A percentile compares a stretch with the other conserved stretches of the same genome.
These are phyloP conservation scores for Chaetomidium leptoderma DNA, from an alignment of 495 filamentous ascomycete species.

Conservation along the genomic window DNA sequence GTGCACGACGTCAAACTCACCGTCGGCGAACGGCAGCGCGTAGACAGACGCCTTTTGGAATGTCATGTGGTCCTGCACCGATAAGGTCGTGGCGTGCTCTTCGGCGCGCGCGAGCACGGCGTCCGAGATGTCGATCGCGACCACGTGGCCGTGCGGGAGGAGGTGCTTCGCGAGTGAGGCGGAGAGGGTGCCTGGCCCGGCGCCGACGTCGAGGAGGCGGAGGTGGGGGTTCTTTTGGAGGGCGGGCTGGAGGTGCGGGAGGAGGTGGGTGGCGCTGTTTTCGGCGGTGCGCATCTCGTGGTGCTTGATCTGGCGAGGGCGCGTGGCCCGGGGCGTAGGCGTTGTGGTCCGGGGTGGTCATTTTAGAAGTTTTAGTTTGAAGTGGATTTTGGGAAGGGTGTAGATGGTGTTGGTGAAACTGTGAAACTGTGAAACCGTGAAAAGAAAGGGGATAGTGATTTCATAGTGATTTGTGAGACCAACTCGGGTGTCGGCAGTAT, in stretches of 20 bases:
- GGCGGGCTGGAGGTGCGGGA: constrained; percentile 28
- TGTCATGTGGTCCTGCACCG: constrained; percentile 29
- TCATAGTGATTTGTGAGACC: too few relatives aligned
- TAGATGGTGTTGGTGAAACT: too few relatives aligned
- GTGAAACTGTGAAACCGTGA: too few relatives aligned
- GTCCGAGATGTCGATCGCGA: constrained; percentile 39
- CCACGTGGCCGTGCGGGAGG: constrained; percentile 28
- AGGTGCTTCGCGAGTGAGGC: constrained; percentile 34
- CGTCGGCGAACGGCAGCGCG: constrained; percentile 40
- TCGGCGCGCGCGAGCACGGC: constrained; percentile 36
- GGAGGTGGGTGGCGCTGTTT: constrained; percentile 36
- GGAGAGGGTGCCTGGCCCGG: constrained; percentile 40
- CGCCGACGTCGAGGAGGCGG: constrained; percentile 38
- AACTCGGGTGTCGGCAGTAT: too few relatives aligned
- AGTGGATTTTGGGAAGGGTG: too few relatives aligned
- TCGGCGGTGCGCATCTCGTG: constrained; percentile 34
- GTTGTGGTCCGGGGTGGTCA: constrained; percentile 30
- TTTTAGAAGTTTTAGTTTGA: background rate
- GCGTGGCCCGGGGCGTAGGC: constrained; percentile 16
- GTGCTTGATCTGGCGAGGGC: constrained; percentile 24
- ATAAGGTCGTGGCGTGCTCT: constrained; percentile 20
- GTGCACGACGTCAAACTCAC: constrained; percentile 41
- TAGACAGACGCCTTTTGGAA: constrained; percentile 39
- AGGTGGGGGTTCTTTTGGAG: constrained; percentile 28
- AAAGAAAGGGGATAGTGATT: too few relatives aligned